phyloP scores from a whole-genome alignment of 1,284 basidiomycete species.

The Coriolopsis trogii region DNA sequence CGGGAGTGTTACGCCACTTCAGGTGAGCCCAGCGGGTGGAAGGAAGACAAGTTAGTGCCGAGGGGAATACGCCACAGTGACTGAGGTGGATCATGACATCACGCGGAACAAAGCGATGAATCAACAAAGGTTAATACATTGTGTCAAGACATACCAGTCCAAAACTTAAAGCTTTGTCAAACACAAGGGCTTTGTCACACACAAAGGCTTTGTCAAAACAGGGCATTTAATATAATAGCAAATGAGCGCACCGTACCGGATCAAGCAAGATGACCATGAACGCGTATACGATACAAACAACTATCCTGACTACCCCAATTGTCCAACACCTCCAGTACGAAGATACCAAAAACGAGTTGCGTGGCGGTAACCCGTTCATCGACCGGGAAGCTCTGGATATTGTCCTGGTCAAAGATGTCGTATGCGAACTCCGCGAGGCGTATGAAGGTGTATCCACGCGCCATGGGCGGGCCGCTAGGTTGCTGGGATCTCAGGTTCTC shows the following conservation, averaged over 20 bases:
- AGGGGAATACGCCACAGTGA: no score
- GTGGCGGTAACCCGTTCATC: not conserved
- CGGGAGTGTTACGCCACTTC: no score
- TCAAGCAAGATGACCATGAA: slow-evolving; percentile 7
- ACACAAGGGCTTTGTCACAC: no score
- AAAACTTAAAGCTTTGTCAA: no score
- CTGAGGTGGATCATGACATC: no score
- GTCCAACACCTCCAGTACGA: slow-evolving; percentile 14
- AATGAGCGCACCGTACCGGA: not conserved
- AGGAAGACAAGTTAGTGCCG: no score
- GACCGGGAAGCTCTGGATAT: slow-evolving; percentile 14
- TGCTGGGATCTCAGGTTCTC: not conserved
- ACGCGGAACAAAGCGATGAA: no score
- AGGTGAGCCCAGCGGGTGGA: no score
- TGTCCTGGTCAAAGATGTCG: not conserved
- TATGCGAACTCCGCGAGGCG: slow-evolving; percentile 9
- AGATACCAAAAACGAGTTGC: slow-evolving; percentile 7
- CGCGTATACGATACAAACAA: slow-evolving; percentile 17
- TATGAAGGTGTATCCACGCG: not conserved
- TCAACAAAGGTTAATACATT: no score
- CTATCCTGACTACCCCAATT: slow-evolving; percentile 14
- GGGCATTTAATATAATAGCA: not conserved
- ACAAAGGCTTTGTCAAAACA: no score
- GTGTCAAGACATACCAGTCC: no score
- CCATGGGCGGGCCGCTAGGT: not conserved